phyloP scores from a whole-genome alignment of 306 rosid species.

The Boehmeria nivea region DNA sequence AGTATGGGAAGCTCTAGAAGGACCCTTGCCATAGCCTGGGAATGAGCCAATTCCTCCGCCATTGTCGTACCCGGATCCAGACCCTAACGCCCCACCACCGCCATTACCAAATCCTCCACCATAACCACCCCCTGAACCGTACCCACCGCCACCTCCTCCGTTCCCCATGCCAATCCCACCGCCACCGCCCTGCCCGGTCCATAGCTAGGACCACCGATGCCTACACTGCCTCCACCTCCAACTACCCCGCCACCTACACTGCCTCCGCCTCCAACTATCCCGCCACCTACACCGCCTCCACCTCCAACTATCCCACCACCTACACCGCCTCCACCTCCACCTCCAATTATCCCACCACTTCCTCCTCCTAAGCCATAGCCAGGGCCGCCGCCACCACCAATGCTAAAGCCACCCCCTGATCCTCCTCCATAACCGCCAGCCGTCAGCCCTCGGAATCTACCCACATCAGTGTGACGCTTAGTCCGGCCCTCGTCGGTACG shows the following conservation, averaged over 20 bases:
- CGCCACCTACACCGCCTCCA: constrained; percentile 20
- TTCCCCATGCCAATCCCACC: not conserved
- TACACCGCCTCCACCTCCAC: constrained; percentile 21
- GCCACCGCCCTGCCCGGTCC: constrained; percentile 17
- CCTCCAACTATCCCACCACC: not conserved
- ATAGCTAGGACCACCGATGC: constrained; percentile 5
- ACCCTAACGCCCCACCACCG: constrained; percentile 12
- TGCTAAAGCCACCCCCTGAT: constrained; percentile 19
- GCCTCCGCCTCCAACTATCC: constrained; percentile 7
- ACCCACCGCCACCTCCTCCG: constrained; percentile 6
- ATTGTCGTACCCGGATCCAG: not conserved
- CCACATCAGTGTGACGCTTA: not conserved
- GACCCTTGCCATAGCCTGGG: not conserved
- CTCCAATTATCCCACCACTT: constrained; percentile 22
- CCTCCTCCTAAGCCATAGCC: constrained; percentile 12
- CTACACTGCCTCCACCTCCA: constrained; percentile 18
- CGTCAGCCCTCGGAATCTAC: too few species aligned
- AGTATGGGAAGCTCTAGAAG: not conserved
- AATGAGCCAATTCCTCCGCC: constrained; percentile 1
- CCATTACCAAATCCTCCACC: constrained; percentile 16
- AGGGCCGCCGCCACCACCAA: constrained; percentile 5
- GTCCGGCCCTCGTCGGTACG: not conserved
- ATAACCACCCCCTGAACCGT: constrained; percentile 7
- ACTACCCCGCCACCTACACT: constrained; percentile 7
- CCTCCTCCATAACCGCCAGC: not conserved